phyloP scores from a whole-genome alignment of 768 basidiomycete genomes.

The Suillus luteus region DNA sequence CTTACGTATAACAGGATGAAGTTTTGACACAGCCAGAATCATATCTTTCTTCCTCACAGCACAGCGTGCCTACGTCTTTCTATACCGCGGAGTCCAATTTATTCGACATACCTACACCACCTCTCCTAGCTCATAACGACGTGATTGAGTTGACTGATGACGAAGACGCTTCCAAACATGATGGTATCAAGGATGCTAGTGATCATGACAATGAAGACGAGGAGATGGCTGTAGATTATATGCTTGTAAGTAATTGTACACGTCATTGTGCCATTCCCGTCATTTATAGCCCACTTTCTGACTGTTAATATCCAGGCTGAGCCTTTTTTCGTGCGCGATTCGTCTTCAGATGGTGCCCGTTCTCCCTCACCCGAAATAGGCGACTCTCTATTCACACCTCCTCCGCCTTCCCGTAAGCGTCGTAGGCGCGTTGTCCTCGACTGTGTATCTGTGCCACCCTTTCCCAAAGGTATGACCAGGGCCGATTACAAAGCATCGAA shows the following conservation, averaged over 20 bases:
- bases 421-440: constrained; percentile 18
- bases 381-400: constrained; percentile 34
- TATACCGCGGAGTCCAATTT: constrained; percentile 14
- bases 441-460: constrained; percentile 23
- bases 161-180: constrained; percentile 5
- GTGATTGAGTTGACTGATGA: constrained; percentile 4
- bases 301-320: constrained; percentile 10
- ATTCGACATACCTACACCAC: constrained; percentile 7
- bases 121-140: constrained; percentile 6
- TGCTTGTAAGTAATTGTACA: constrained; percentile 23
- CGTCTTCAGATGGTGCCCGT: background rate
- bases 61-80: constrained; percentile 7
- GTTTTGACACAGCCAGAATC: background rate
- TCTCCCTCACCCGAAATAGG: constrained; percentile 10
- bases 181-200: constrained; percentile 10
- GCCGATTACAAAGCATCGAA: constrained; percentile 19
- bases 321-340: background rate
- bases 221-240: constrained; percentile 12
- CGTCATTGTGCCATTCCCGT: background rate
- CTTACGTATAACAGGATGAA: constrained; percentile 12
- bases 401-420: constrained; percentile 22
- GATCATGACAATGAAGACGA: constrained; percentile 25
- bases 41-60: constrained; percentile 10
- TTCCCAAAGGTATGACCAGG: constrained; percentile 26
- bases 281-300: constrained; percentile 1